Evolutionary conservation across 2,329 filamentous ascomycete species (phyloP), one percentile per base, ranked within the genome.

Genomic region (Zasmidium citrigriseum): DNA sequence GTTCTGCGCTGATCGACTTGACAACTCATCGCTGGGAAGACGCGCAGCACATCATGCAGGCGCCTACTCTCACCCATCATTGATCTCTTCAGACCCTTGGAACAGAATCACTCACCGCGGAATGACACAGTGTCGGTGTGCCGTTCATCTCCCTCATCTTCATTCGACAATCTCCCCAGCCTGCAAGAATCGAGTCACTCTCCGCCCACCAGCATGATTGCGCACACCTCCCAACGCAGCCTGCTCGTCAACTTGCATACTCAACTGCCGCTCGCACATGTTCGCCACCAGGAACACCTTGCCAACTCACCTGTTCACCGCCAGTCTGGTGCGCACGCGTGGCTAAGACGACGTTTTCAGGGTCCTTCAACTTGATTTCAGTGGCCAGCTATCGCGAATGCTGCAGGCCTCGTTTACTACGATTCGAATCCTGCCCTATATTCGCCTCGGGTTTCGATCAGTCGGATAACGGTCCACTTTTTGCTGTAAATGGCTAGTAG

Each of bases 261-360:
- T 41, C 22, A 4, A 29, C 34, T 20, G 21, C 27, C 24, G 45
- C 46, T 18, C 46, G 16, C 46, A 46, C 46, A 16, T 20, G 54
- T 27, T 46, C 54, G 18, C 16, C 34, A 20, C 46, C 24, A 49
- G 46, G 54, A 16, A 34, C 34, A 50, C 46, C 29, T 51, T 23
- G 54, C 27, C 46, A 51, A 20, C 24, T 20, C 12, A 21, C 14
- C 29, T 24, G 29, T 49, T 56, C 27, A 56, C 54, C 54, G 54
- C 54, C 54, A 23, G 34, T 56, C 29, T 46, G 54, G 22, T 34
- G 29, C 46, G 22, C 52, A 27, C 52, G 52, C 52, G 38, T 45
- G 23, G 18, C 27, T 44, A 34, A 54, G 34, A 41, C 16, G 34
- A n/a, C 34, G 38, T 46, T 52, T 18, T 2, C 52, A 21, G 52